Base-by-base conservation (phyloP, 2,329 filamentous ascomycete genomes). In the Mycogone perniciosa region DNA sequence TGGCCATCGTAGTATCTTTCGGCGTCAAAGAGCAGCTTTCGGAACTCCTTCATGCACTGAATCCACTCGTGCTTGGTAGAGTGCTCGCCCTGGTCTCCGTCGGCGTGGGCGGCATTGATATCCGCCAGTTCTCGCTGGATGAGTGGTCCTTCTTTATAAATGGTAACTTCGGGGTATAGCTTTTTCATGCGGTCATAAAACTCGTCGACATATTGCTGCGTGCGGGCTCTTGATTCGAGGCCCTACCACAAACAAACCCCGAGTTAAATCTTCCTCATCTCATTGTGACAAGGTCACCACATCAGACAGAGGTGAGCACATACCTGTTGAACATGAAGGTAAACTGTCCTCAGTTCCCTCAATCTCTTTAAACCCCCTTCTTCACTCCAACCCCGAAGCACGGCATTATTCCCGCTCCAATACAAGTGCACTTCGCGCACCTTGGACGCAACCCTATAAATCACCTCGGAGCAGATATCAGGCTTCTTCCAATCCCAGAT, bases 321-420 rank as follows among this genome's bases (percentile, higher is more conserved):
- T 43, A 50, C 51, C 51, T 53, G 56, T 26, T 61, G 42, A 7
- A 57, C 48, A 40, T 63, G 56, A 9, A 66, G 44, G 39, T 58
- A 44, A 7, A 67, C 56, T 26, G 46, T 56, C 31, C 57, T 52
- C 42, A 67, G 45, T 30, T 64, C 52, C 29, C 49, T 50, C 5
- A 66, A 46, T 37, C 51, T 55, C 44, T 52, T 48, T 46, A 61
- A 51, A 2, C 64, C 65, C 2, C 56, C 60, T 2, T 51, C 44
- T 6, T 62, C 62, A 27, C 60, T 60, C 66, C 67, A 68, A 0
- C 59, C 61, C 11, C 59, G 53, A 6, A 69, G 54, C 6, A 67
- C 59, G 4, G 65, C 60, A 43, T 65, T 65, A 48, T 64, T 68
- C 4, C 67, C 64, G 43, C 59, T 62, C 59, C 60, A 67, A 34